Percentiles rank a stretch among this genome's conserved stretches.
phyloP scores from a whole-genome alignment of 306 rosid species.

The Sesbania bispinosa region DNA sequence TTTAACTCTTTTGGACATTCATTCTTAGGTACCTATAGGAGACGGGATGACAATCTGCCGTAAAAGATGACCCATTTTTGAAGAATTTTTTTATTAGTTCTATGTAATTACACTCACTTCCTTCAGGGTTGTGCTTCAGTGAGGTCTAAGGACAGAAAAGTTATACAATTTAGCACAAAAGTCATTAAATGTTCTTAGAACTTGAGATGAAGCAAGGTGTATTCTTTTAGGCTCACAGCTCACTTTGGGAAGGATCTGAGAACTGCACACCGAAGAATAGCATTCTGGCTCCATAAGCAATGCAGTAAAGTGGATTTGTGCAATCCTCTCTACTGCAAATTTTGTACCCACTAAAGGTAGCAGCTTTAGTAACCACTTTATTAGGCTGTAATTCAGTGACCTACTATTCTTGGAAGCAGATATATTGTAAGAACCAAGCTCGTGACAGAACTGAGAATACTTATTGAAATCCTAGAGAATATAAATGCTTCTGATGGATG shows the following conservation, averaged over 20 bases:
- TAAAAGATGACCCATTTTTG: conserved; percentile 43
- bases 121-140: background rate
- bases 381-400: background rate
- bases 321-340: background rate
- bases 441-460: background rate
- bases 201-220: background rate
- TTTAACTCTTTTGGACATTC: conserved; percentile 16
- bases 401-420: background rate
- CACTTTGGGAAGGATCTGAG: background rate
- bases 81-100: background rate
- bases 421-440: background rate
- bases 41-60: conserved; percentile 95
- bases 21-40: conserved; percentile 81
- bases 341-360: background rate
- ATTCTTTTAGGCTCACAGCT: background rate
- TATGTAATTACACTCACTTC: background rate
- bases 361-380: background rate
- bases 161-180: no score
- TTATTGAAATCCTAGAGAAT: background rate
- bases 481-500: background rate
- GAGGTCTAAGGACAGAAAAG: background rate
- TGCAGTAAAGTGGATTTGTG: background rate
- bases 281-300: conserved; percentile 5
- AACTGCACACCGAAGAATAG: background rate
- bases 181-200: background rate